Evolutionary conservation across 2,329 filamentous ascomycete genomes (phyloP), one percentile per base, ranked within the genome.

Genomic region (Exophiala mesophila): DNA sequence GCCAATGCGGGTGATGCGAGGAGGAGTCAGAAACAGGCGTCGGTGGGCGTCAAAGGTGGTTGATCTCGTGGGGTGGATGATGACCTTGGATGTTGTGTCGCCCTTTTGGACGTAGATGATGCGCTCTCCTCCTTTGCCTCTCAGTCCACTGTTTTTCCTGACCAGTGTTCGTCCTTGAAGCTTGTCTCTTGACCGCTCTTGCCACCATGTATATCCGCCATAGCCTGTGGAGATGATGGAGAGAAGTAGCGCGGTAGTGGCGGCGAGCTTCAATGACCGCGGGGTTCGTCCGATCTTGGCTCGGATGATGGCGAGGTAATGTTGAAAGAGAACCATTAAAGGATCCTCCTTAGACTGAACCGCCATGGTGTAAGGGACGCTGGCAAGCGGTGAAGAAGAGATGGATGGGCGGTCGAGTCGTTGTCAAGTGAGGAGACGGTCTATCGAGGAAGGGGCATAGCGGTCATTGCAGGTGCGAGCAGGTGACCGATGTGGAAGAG

Each of bases 11-110:
- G 88, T 85, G 13, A 88, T 85, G 47, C 88, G 76, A 3, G 89
- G 89, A 1, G 90, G 89, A 57, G 94, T 92, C 35, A 98, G 72
- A 62, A 98, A 98, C 20, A 98, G 74, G 18, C 94, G 77, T 20
- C 92, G 79, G 67, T 98, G 92, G 4, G 92, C 94, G 72, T 98
- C 90, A 61, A 97, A 98, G 0, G 92, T 98, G 24, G 90, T 84
- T 15, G 82, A 79, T 61, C 96, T 96, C 19, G 89, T 98, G 4
- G 85, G 83, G 60, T 87, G 74, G 51, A 98, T 96, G 44, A 85
- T 83, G 35, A 98, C 90, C 64, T 94, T 94, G 54, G 88, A 85
- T 2, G 88, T 95, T 40, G 81, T 74, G 54, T 88, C 78, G 63
- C 87, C 88, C 65, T 95, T 92, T 2, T 90, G 89, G 19, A 98